phyloP scores from a whole-genome alignment of 192 early-diverging fungal genomes.

The Haplosporangium gracile region DNA sequence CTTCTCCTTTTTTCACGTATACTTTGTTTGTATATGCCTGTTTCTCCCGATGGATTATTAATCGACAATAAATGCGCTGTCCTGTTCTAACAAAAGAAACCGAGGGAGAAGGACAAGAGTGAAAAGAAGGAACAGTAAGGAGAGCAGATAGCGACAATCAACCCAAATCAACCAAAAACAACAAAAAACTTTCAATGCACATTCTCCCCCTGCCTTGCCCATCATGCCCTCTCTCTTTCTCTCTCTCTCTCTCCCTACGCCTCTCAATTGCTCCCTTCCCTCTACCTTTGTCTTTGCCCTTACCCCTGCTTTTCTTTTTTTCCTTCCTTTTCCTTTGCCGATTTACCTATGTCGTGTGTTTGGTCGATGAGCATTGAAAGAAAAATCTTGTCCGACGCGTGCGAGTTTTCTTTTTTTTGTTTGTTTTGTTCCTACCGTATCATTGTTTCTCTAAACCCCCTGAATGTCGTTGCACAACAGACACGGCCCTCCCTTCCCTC shows the following conservation, averaged over 20 bases:
- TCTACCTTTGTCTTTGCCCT: not conserved
- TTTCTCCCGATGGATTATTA: conserved; percentile 10
- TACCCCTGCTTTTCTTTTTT: not conserved
- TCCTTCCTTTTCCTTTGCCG: not conserved
- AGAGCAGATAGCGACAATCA: not conserved
- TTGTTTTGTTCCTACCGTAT: not conserved
- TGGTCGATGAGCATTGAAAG: not conserved
- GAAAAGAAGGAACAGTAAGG: not conserved
- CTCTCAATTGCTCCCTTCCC: not conserved
- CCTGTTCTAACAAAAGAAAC: not conserved
- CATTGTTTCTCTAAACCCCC: not conserved
- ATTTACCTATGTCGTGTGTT: not conserved
- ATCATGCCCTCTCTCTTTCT: not conserved
- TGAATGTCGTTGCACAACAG: conserved; percentile 5
- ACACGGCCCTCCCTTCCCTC: not conserved
- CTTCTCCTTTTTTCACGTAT: not conserved
- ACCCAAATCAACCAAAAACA: not conserved
- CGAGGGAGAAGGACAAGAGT: not conserved
- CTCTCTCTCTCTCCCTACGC: not conserved
- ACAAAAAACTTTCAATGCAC: not conserved
- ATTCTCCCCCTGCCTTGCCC: not conserved
- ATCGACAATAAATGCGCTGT: not conserved
- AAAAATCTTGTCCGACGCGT: not conserved
- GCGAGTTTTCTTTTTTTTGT: not conserved
- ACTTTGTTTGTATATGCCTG: not conserved